These are phyloP conservation scores for Boechera retrofracta DNA, from an alignment of 345 rosid genomes.

Conservation along the genomic window DNA sequence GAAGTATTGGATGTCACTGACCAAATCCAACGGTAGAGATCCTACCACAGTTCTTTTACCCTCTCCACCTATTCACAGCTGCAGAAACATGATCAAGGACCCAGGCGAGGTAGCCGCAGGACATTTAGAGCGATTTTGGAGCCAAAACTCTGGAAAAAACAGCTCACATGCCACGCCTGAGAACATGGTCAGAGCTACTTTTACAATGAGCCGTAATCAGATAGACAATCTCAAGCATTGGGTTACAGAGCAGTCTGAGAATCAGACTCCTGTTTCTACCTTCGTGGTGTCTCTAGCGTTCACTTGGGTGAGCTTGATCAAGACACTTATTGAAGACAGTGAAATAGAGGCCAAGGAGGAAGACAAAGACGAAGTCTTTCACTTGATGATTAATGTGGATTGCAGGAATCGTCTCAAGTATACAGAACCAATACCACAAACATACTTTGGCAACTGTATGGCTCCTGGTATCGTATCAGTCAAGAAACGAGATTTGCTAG, in stretches of 20 bases:
- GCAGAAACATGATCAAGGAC: constrained; percentile 48
- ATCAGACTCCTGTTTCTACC: constrained; percentile 30
- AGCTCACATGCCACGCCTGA: constrained; percentile 1
- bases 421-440: constrained; percentile 39
- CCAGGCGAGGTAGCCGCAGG: constrained; percentile 39
- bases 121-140: constrained; percentile 38
- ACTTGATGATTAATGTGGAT: constrained; percentile 42
- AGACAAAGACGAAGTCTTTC: constrained; percentile 13
- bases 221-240: constrained; percentile 41
- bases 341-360: constrained; percentile 10
- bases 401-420: constrained; percentile 43
- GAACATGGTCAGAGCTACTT: constrained; percentile 48
- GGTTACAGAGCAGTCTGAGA: constrained; percentile 32
- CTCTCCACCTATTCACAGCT: constrained; percentile 25
- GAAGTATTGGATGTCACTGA: constrained; percentile 50
- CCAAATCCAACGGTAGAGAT: constrained; percentile 26
- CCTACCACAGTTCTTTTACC: background rate
- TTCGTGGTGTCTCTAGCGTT: constrained; percentile 49
- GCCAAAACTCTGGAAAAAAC: constrained; percentile 14
- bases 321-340: constrained; percentile 24
- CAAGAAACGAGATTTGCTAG: constrained; percentile 45
- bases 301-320: constrained; percentile 47
- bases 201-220: constrained; percentile 34
- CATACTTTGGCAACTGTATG: constrained; percentile 59
- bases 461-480: constrained; percentile 36